Base-by-base conservation (phyloP, 768 basidiomycete species). In the Nidularia sp. region DNA sequence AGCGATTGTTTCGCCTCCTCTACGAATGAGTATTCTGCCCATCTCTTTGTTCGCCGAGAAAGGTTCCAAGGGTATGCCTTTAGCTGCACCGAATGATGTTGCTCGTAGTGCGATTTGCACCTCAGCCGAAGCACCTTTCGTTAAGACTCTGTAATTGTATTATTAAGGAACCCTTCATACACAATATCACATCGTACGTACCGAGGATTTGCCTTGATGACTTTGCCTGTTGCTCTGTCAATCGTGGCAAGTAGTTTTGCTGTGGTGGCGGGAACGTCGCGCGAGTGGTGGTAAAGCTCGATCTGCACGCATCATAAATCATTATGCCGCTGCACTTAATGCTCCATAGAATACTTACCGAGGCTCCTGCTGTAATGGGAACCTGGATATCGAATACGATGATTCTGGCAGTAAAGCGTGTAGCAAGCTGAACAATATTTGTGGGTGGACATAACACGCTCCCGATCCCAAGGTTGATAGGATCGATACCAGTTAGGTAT, bases 211-310 rank as follows among this genome's bases (percentile, higher is more conserved):
- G 71, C 72, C 72, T 88, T 95, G 33, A 84, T 63, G 0, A 90
- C 79, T 48, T 78, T 75, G 0, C 94, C 94, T 2, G 84, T 83
- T 0, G 84, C 69, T 50, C 92, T 82, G 62, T 98, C 96, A 7
- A 95, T 67, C 0, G 81, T 85, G 1, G 87, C 77, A n/a, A 90
- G 66, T 31, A 98, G 75, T 58, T 87, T 92, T 4, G 84, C 81
- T 49, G 97, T 80, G 8, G 87, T 90, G 0, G 93, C 96, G 6
- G 97, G 93, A 2, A 96, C 83, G 64, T 98, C 93, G 42, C 83
- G 80, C 1, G 93, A 95, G 62, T 99, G 95, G 62, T 97, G 92
- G 70, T 93, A 98, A 8, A 99, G 71, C 65, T 99, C 97, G 44
- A 98, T 79, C 92, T 91, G 59, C 4, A 7, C 39, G 35, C 8